A percentile compares a stretch with the other conserved stretches of the same genome.
Conservation (phyloP, 1,284 basidiomycete species). For the Puccinia brachypodii region DNA sequence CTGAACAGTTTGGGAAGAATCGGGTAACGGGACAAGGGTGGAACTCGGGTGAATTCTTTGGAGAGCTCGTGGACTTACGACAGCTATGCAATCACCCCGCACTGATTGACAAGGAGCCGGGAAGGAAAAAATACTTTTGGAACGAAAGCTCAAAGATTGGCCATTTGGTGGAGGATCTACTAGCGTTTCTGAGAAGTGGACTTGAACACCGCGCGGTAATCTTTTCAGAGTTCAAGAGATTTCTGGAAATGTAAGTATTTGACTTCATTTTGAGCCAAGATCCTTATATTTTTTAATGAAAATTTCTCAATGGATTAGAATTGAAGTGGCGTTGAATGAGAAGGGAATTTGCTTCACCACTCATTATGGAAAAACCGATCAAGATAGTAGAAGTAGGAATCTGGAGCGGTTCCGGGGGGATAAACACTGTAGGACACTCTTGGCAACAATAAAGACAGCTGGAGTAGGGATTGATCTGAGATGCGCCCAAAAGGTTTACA, state of each 20-base stretch:
- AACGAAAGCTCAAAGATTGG: neutral
- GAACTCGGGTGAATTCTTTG: neutral
- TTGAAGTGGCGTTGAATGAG: neutral
- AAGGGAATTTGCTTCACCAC: neutral
- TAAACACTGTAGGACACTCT: neutral
- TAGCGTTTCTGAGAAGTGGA: too few species aligned
- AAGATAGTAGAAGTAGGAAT: neutral
- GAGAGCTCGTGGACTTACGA: neutral
- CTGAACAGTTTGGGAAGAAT: neutral
- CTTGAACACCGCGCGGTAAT: too few species aligned
- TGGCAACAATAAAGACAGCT: neutral
- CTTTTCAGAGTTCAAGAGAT: too few species aligned
- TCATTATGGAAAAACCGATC: neutral
- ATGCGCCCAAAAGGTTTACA: neutral
- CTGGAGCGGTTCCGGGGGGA: neutral
- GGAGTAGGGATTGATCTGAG: neutral
- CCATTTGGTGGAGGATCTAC: neutral
- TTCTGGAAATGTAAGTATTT: too few species aligned
- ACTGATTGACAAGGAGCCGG: neutral
- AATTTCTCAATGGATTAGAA: neutral
- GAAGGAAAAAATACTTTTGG: neutral
- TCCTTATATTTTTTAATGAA: too few species aligned
- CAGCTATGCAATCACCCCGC: neutral
- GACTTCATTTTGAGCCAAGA: too few species aligned
- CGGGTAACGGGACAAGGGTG: neutral